Evolutionary conservation across 768 basidiomycete genomes (phyloP).

Genomic region (Rhodotorula paludigena): DNA sequence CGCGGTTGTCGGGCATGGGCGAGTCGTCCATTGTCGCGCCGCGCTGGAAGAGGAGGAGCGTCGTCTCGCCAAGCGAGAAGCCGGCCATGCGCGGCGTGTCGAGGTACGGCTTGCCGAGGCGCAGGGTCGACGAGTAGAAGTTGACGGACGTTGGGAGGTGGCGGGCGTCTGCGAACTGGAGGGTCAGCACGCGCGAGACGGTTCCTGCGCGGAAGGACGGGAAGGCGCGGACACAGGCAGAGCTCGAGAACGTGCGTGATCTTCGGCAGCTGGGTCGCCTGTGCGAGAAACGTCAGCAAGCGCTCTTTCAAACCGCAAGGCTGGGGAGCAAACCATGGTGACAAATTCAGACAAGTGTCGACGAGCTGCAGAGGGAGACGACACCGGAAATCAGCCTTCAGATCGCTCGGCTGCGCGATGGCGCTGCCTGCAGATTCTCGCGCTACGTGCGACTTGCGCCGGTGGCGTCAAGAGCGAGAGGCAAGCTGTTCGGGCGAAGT

Average conservation of each 20-base stretch:
- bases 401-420: too few species aligned
- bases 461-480: too few species aligned
- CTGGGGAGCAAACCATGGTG: too few species aligned
- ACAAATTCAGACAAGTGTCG: too few species aligned
- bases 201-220: background rate
- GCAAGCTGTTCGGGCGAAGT: too few species aligned
- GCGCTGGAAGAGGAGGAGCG: slow-evolving; percentile 30
- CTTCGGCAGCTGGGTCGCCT: slow-evolving; percentile 16
- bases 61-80: slow-evolving; percentile 19
- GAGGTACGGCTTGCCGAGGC: slow-evolving; percentile 22
- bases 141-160: slow-evolving; percentile 18
- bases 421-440: too few species aligned
- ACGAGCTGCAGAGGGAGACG: too few species aligned
- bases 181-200: background rate
- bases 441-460: too few species aligned
- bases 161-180: slow-evolving; percentile 4
- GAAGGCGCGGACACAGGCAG: slow-evolving; percentile 13
- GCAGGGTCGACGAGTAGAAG: slow-evolving; percentile 19
- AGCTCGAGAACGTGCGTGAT: slow-evolving; percentile 35
- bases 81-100: slow-evolving; percentile 20
- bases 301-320: too few species aligned
- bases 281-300: too few species aligned
- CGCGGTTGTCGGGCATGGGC: background rate
- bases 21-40: background rate
- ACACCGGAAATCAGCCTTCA: too few species aligned